Evolutionary conservation across 2,329 filamentous ascomycete genomes (phyloP).

Genomic region (Byssochlamys sp.): DNA sequence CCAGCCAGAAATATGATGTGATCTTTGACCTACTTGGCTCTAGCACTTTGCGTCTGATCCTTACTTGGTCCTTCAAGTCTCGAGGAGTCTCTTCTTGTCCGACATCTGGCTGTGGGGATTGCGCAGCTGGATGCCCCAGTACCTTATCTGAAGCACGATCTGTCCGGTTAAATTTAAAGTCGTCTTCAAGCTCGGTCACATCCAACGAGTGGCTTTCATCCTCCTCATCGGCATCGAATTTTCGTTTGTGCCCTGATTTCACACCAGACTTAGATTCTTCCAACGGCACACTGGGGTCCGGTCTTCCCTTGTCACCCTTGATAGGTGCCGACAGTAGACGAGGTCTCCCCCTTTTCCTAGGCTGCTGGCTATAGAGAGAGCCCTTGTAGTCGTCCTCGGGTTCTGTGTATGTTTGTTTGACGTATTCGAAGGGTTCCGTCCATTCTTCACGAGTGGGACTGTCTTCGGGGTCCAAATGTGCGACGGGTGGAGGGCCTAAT

Average conservation of each 20-base stretch:
- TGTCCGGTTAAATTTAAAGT: constrained; percentile 26
- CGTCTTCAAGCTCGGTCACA: constrained; percentile 16
- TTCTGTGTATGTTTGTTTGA: constrained; percentile 4
- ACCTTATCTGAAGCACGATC: constrained; percentile 10
- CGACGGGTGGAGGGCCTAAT: constrained; percentile 40
- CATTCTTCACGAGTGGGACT: constrained; percentile 6
- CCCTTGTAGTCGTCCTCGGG: constrained; percentile 6
- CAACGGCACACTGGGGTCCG: not conserved
- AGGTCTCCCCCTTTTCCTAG: constrained; percentile 18
- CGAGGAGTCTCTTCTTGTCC: constrained; percentile 9
- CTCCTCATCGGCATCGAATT: constrained; percentile 47
- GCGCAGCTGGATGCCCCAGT: constrained; percentile 3
- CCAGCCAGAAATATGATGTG: not conserved
- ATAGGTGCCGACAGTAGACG: not conserved
- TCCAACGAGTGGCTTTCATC: constrained; percentile 17
- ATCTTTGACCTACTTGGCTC: constrained; percentile 32
- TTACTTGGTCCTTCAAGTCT: constrained; percentile 7
- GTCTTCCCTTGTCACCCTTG: not conserved
- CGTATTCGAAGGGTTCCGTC: not conserved
- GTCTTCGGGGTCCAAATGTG: constrained; percentile 26
- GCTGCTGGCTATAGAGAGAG: not conserved
- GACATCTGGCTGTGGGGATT: constrained; percentile 9
- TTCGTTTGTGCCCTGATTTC: constrained; percentile 47
- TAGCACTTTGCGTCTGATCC: constrained; percentile 25
- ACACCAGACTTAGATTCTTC: constrained; percentile 14